These are phyloP conservation scores for Erodium trifolium DNA, from an alignment of 441 rosid genomes.

Conservation along the genomic window DNA sequence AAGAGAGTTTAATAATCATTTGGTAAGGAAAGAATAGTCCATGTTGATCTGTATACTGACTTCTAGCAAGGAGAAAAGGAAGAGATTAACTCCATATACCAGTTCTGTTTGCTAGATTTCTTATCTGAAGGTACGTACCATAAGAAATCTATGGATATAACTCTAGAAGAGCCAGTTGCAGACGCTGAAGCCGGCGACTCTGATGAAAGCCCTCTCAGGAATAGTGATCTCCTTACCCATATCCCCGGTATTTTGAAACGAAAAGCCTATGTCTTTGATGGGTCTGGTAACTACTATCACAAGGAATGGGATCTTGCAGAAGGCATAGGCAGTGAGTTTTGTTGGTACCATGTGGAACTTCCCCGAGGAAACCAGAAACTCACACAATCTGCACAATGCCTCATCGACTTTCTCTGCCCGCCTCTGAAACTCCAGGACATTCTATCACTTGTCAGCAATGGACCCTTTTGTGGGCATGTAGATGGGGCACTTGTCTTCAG, in stretches of 20 bases:
- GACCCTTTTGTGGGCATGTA: slow-evolving; percentile 82
- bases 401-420: slow-evolving; percentile 83
- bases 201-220: not conserved
- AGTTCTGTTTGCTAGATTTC: not conserved
- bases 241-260: not conserved
- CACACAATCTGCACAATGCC: slow-evolving; percentile 73
- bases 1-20: not conserved
- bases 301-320: slow-evolving; percentile 81
- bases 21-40: not conserved
- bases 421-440: slow-evolving; percentile 92
- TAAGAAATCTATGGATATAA: not conserved
- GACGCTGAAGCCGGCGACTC: not conserved
- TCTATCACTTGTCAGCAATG: slow-evolving; percentile 87
- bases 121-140: not conserved
- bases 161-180: not conserved
- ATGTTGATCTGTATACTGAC: not conserved
- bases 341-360: slow-evolving; percentile 92
- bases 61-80: not conserved
- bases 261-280: slow-evolving; percentile 79
- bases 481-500: slow-evolving; percentile 89
- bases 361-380: slow-evolving; percentile 74
- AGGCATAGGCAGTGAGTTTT: slow-evolving; percentile 63
- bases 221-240: not conserved
- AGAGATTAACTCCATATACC: not conserved
- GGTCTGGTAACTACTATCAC: slow-evolving; percentile 51